Conservation (phyloP, 805 yeast species). For the Barnettozyma siamensis region DNA sequence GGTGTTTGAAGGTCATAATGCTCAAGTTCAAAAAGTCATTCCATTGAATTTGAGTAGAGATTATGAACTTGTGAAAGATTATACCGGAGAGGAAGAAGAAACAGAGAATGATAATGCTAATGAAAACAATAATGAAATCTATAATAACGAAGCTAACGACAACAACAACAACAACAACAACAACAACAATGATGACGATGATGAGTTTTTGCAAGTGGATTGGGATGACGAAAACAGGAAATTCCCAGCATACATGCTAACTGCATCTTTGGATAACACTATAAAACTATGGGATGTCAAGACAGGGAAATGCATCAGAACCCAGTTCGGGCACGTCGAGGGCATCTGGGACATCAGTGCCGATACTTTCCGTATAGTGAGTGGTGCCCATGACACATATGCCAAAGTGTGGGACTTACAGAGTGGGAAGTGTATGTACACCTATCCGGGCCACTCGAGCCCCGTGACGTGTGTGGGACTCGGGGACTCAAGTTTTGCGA, state of each 20-base stretch:
- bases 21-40: conserved; percentile 88
- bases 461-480: conserved; percentile 73
- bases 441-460: conserved; percentile 67
- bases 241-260: conserved; percentile 76
- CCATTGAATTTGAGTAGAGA: conserved; percentile 73
- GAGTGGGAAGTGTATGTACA: conserved; percentile 89
- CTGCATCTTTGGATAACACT: conserved; percentile 89
- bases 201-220: conserved; percentile 24
- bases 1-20: conserved; percentile 83
- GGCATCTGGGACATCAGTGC: conserved; percentile 98
- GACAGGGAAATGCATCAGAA: conserved; percentile 83
- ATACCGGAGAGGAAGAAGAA: conserved; percentile 18
- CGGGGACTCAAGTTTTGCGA: conserved; percentile 84
- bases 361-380: conserved; percentile 88
- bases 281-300: conserved; percentile 87
- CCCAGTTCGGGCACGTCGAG: conserved; percentile 96
- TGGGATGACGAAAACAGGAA: conserved; percentile 25
- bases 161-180: conserved; percentile 17
- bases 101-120: conserved; percentile 13
- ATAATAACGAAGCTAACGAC: conserved; percentile 9
- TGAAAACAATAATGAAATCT: conserved; percentile 16
- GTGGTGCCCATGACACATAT: conserved; percentile 89
- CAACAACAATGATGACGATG: conserved; percentile 16
- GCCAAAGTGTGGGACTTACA: conserved; percentile 96
- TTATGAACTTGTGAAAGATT: conserved; percentile 42